A percentile compares a stretch with the other conserved stretches of the same genome.
Conservation (phyloP, 176 grass and related monocot genomes). For the Oryza australiensis region DNA sequence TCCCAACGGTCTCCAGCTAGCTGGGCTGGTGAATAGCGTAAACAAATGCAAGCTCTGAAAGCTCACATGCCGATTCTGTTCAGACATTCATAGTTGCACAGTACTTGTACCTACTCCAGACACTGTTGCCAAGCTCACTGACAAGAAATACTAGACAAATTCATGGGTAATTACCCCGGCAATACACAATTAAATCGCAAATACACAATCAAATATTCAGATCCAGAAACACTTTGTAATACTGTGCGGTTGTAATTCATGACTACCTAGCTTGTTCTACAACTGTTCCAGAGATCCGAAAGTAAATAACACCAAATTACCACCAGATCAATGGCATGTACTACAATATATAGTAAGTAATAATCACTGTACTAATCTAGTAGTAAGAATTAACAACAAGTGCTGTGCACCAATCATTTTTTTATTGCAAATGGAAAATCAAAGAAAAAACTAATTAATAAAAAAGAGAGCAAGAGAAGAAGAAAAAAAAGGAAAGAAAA, state of each 20-base stretch:
- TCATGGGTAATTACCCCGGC: neutral
- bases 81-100: neutral
- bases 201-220: neutral
- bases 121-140: neutral
- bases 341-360: neutral
- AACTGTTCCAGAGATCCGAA: constrained; percentile 2
- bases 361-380: constrained; percentile 16
- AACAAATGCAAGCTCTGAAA: neutral
- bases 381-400: neutral
- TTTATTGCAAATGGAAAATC: constrained; percentile 30
- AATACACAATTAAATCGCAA: neutral
- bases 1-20: neutral
- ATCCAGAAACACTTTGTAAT: neutral
- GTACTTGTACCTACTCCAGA: neutral
- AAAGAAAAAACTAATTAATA: neutral
- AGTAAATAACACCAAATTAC: neutral
- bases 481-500: constrained; percentile 23
- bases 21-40: neutral
- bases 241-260: too few species aligned
- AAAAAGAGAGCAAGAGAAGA: neutral
- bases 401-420: neutral
- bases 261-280: too few species aligned
- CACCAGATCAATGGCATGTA: neutral
- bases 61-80: too few species aligned
- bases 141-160: neutral